phyloP scores from a whole-genome alignment of 169 alveolate species.

The Babesia gibsoni region DNA sequence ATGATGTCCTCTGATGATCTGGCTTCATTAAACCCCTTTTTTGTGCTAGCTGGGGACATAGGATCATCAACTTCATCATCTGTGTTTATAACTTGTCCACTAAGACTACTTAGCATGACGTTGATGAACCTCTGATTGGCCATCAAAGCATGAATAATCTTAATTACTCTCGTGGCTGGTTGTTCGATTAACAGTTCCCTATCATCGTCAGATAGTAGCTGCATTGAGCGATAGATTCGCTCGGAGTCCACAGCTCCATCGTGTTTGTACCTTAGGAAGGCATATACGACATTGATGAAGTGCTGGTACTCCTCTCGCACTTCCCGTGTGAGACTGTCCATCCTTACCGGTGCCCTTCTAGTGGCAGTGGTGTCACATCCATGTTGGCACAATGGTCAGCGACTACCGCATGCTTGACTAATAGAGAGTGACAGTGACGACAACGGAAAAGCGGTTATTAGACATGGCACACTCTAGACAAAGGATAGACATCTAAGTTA shows the following conservation, averaged over 20 bases:
- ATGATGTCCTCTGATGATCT: background rate
- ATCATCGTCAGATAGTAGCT: conserved; percentile 58
- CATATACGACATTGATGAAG: conserved; percentile 54
- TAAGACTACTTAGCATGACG: conserved; percentile 29
- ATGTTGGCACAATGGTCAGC: background rate
- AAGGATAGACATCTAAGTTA: too few relatives aligned
- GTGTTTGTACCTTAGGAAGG: conserved; percentile 49
- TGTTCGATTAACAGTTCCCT: conserved; percentile 43
- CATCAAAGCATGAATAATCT: conserved; percentile 40
- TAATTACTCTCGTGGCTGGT: conserved; percentile 44
- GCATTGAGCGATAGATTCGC: conserved; percentile 47
- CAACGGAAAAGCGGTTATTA: too few relatives aligned
- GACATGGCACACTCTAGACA: too few relatives aligned
- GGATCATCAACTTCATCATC: conserved; percentile 15
- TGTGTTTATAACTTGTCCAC: background rate
- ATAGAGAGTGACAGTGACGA: too few relatives aligned
- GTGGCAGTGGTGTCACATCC: background rate
- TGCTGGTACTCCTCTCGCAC: conserved; percentile 59
- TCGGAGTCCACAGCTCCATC: conserved; percentile 59
- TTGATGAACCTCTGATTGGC: conserved; percentile 39
- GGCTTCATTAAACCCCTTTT: too few relatives aligned
- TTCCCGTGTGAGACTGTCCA: conserved; percentile 15
- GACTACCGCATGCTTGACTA: too few relatives aligned
- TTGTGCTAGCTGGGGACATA: background rate
- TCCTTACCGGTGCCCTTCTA: background rate